Conservation (phyloP, 495 filamentous ascomycete species). For the Penicillium mononematosum region DNA sequence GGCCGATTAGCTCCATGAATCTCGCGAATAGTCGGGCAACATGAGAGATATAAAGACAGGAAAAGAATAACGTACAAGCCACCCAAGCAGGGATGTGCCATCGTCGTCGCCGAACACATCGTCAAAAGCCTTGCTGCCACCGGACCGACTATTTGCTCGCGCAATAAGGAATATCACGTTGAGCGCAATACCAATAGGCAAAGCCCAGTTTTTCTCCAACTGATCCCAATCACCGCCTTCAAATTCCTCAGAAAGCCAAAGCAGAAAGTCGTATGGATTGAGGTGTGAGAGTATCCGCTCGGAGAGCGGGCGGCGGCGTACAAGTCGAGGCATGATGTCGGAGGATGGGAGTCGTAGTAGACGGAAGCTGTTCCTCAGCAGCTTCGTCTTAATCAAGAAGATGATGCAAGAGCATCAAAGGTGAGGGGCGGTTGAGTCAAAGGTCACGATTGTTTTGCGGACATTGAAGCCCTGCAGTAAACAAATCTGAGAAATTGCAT, state of each 20-base stretch:
- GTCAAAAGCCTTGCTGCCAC: conserved; percentile 50
- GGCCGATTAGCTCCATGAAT: conserved; percentile 9
- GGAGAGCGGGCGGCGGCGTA: conserved; percentile 71
- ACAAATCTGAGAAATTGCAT: conserved; percentile 25
- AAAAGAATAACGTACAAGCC: conserved; percentile 63
- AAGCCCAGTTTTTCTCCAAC: conserved; percentile 66
- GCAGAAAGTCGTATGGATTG: conserved; percentile 82
- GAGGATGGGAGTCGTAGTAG: conserved; percentile 7
- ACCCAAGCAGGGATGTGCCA: conserved; percentile 64
- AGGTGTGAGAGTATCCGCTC: conserved; percentile 77
- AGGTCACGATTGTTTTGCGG: conserved; percentile 6
- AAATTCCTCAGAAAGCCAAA: conserved; percentile 87
- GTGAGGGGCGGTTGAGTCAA: conserved; percentile 2
- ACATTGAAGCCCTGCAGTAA: conserved; percentile 15
- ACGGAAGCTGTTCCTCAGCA: conserved; percentile 27
- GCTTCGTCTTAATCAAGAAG: conserved; percentile 18
- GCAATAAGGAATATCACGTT: conserved; percentile 83
- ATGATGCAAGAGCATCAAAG: conserved; percentile 14
- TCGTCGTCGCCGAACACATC: conserved; percentile 82
- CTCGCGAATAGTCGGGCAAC: conserved; percentile 5
- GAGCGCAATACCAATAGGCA: conserved; percentile 66
- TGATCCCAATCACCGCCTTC: conserved; percentile 88
- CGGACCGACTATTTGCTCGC: conserved; percentile 64
- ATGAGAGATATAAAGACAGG: not conserved
- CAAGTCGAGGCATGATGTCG: conserved; percentile 66